phyloP scores from a whole-genome alignment of 352 stramenopile species.

The Pythium dissotocum region DNA sequence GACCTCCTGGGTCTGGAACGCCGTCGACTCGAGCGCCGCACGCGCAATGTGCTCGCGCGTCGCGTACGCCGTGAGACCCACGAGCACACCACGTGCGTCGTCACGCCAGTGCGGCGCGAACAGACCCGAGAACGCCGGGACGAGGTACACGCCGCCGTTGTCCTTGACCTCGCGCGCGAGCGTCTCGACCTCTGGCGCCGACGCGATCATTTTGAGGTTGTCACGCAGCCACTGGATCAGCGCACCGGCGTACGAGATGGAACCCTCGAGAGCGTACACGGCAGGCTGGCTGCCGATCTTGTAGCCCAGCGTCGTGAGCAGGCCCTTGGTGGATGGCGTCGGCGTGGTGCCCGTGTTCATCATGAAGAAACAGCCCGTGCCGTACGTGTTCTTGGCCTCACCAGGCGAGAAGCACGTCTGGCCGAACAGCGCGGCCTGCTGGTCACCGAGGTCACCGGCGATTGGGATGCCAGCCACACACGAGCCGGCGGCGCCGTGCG shows the following conservation, averaged over 20 bases:
- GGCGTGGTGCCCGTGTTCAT: constrained; percentile 96
- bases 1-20: constrained; percentile 95
- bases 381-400: constrained; percentile 99
- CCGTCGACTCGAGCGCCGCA: constrained; percentile 95
- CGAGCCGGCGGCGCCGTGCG: constrained; percentile 47
- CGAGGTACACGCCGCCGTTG: constrained; percentile 98
- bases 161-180: constrained; percentile 86
- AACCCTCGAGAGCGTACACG: constrained; percentile 97
- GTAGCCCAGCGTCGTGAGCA: constrained; percentile 95
- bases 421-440: constrained; percentile 97
- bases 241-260: constrained; percentile 94
- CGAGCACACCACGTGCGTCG: constrained; percentile 95
- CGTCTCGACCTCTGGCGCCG: constrained; percentile 87
- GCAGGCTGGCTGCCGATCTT: constrained; percentile 76
- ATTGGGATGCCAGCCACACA: constrained; percentile 90
- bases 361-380: constrained; percentile 98
- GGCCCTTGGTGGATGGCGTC: constrained; percentile 89
- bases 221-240: constrained; percentile 99
- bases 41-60: constrained; percentile 95
- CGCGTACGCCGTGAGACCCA: constrained; percentile 95
- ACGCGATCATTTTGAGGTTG: constrained; percentile 95
- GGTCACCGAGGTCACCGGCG: constrained; percentile 94
- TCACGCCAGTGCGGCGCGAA: constrained; percentile 97
- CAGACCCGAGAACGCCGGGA: constrained; percentile 97
- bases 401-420: constrained; percentile 95